Percentiles rank a stretch among this genome's conserved stretches.
Conservation (phyloP, 129 eudicot genomes). For the Smallanthus sonchifolius region DNA sequence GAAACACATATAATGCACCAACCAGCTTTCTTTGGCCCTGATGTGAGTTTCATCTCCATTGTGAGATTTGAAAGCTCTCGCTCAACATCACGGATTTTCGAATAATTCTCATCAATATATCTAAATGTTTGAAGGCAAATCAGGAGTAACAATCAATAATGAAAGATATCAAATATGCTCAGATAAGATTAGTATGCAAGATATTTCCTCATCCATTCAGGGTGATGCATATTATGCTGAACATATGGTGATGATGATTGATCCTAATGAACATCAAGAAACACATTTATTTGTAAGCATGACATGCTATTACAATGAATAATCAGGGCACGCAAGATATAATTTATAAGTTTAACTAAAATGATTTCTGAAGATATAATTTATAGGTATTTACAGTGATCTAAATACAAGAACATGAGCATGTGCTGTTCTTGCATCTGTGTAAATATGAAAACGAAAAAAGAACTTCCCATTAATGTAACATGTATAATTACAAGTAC, state of each 20-base stretch:
- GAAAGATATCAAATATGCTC: not conserved
- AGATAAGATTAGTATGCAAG: not conserved
- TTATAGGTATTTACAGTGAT: not conserved
- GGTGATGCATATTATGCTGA: conserved; percentile 2
- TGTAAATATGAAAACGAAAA: conserved; percentile 5
- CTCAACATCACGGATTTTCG: conserved; percentile 98
- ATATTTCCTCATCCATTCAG: not conserved
- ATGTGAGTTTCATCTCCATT: conserved; percentile 93
- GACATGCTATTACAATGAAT: not conserved
- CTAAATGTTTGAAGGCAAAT: conserved; percentile 36
- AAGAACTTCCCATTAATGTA: not conserved
- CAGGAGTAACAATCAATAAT: not conserved
- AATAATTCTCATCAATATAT: conserved; percentile 87
- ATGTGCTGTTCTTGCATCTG: not conserved
- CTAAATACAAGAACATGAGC: conserved; percentile 1
- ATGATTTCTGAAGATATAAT: not conserved
- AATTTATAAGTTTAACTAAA: not conserved
- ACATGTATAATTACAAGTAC: conserved; percentile 2
- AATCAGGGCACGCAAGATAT: not conserved
- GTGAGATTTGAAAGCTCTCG: conserved; percentile 71
- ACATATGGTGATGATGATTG: not conserved
- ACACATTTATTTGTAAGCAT: not conserved
- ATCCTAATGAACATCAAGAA: not conserved
- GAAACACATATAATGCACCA: conserved; percentile 15
- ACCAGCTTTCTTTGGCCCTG: conserved; percentile 99